These are phyloP conservation scores for Rhizopogon roseolus DNA, from an alignment of 768 basidiomycete species.

Conservation along the genomic window DNA sequence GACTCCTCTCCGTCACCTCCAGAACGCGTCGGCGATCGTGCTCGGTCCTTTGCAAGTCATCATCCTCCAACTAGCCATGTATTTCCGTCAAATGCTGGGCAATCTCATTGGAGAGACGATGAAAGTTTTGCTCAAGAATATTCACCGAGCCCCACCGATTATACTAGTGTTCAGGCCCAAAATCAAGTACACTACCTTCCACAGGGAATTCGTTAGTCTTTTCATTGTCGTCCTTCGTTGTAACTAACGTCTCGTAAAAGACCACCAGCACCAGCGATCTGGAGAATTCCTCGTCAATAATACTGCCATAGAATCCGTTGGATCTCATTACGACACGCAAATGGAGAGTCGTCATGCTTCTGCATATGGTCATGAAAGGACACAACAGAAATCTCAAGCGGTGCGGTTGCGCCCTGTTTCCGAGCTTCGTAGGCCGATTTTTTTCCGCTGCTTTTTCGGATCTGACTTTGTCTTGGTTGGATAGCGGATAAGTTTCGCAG, in stretches of 20 bases:
- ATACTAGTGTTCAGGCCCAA: not conserved
- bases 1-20: slow-evolving; percentile 32
- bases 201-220: not conserved
- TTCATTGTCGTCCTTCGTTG: not conserved
- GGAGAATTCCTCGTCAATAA: not conserved
- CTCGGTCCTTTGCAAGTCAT: not conserved
- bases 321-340: not conserved
- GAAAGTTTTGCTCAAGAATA: not conserved
- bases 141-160: not conserved
- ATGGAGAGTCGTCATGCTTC: not conserved
- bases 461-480: slow-evolving; percentile 2
- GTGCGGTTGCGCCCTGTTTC: slow-evolving; percentile 65
- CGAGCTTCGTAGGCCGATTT: slow-evolving; percentile 53
- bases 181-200: not conserved
- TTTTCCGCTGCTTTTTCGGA: not conserved
- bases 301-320: not conserved
- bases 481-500: slow-evolving; percentile 77
- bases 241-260: not conserved
- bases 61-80: not conserved
- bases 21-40: slow-evolving; percentile 10
- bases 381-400: slow-evolving; percentile 36
- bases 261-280: not conserved
- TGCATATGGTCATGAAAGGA: not conserved
- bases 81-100: not conserved
- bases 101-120: not conserved